These are phyloP conservation scores for Thraustotheca clavata DNA, from an alignment of 352 stramenopile genomes.

Conservation along the genomic window DNA sequence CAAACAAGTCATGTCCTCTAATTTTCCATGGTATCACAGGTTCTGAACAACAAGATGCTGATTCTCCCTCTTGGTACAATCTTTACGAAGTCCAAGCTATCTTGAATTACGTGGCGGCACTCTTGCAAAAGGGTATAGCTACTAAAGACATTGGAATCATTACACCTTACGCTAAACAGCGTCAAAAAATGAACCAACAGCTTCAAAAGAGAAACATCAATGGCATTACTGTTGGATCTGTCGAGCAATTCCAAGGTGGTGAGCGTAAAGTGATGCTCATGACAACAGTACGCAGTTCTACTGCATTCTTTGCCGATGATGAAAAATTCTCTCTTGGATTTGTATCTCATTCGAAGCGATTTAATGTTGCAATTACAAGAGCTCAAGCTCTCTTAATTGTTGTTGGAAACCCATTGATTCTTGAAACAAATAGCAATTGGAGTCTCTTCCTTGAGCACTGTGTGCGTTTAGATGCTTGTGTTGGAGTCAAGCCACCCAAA, in stretches of 20 bases:
- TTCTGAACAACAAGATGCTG: conserved; percentile 32
- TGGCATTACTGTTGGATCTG: conserved; percentile 25
- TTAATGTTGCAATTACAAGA: conserved; percentile 72
- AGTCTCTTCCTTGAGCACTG: conserved; percentile 16
- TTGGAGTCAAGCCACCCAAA: neutral
- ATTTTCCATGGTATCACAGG: conserved; percentile 45
- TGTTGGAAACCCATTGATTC: conserved; percentile 51
- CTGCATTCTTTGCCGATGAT: conserved; percentile 31
- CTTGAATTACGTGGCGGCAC: conserved; percentile 39
- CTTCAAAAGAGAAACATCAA: conserved; percentile 44
- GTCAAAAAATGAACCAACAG: conserved; percentile 21
- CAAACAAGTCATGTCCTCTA: conserved; percentile 34
- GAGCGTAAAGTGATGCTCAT: conserved; percentile 61
- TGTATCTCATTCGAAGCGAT: conserved; percentile 41
- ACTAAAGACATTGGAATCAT: conserved; percentile 62
- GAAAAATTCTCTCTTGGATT: conserved; percentile 43
- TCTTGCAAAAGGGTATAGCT: conserved; percentile 23
- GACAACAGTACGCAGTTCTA: conserved; percentile 33
- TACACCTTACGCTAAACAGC: conserved; percentile 33
- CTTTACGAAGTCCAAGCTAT: conserved; percentile 41
- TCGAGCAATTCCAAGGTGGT: conserved; percentile 70
- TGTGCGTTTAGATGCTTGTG: neutral
- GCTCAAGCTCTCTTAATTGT: conserved; percentile 57
- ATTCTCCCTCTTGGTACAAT: conserved; percentile 71
- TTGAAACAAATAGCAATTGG: conserved; percentile 35